Evolutionary conservation across 2,329 filamentous ascomycete species (phyloP).

Genomic region (Fusarium sp.): DNA sequence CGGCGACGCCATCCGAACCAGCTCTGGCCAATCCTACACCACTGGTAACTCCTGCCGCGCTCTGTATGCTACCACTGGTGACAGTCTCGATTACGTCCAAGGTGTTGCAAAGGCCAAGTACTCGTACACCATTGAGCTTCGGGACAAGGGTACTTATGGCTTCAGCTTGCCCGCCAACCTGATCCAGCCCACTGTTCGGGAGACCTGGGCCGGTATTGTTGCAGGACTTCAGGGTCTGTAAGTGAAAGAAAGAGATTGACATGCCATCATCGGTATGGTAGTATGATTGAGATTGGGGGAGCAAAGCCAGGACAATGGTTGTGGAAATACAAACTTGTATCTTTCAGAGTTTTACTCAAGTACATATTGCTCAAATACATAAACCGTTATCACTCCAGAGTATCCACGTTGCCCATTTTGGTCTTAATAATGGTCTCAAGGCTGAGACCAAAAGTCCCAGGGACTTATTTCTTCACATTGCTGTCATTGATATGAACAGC

Average conservation of each 20-base stretch:
- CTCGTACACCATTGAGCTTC: constrained; percentile 55
- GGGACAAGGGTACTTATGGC: constrained; percentile 50
- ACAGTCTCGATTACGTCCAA: constrained; percentile 57
- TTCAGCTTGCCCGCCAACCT: constrained; percentile 57
- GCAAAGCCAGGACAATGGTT: not conserved
- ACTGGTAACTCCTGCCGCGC: constrained; percentile 67
- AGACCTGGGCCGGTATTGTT: constrained; percentile 31
- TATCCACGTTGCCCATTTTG: no score
- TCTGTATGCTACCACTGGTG: constrained; percentile 67
- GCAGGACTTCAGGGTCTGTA: constrained; percentile 13
- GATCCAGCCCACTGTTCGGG: constrained; percentile 46
- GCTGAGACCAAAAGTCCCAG: not conserved
- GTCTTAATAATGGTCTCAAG: no score
- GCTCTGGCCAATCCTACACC: constrained; percentile 33
- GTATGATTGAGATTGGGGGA: accelerated
- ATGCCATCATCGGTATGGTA: accelerated
- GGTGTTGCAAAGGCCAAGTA: constrained; percentile 57
- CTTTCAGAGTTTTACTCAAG: not conserved
- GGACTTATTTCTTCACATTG: not conserved
- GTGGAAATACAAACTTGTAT: not conserved
- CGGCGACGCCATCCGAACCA: constrained; percentile 12
- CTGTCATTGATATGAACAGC: not conserved
- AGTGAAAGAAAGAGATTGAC: accelerated
- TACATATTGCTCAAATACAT: not conserved
- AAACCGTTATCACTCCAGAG: not conserved